Evolutionary conservation across 768 basidiomycete species (phyloP).

Genomic region (Kwoniella newhampshirensis): DNA sequence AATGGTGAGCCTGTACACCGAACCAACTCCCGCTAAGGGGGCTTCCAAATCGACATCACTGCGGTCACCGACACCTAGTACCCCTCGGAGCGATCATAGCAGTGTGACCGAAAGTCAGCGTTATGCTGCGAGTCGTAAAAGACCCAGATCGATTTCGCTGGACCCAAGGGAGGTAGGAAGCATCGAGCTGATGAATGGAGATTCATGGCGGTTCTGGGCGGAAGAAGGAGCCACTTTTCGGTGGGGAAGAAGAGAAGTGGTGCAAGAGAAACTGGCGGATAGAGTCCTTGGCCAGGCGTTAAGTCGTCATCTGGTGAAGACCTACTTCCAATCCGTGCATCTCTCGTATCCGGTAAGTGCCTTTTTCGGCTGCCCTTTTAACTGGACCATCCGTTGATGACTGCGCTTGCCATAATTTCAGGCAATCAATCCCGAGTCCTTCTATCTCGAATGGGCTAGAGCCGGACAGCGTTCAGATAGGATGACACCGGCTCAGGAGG

Average conservation of each 20-base stretch:
- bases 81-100: too few relatives aligned
- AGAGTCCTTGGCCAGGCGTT: slow-evolving; percentile 27
- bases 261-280: slow-evolving; percentile 33
- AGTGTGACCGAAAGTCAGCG: too few relatives aligned
- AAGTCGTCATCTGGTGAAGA: slow-evolving; percentile 32
- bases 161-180: neutral
- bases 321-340: slow-evolving; percentile 37
- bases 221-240: slow-evolving; percentile 1
- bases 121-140: neutral
- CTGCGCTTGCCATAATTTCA: slow-evolving; percentile 2
- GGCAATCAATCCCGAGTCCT: slow-evolving; percentile 34
- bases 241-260: slow-evolving; percentile 29
- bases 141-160: slow-evolving; percentile 1
- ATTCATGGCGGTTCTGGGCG: slow-evolving; percentile 24
- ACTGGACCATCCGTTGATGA: neutral
- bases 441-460: slow-evolving; percentile 37
- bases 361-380: too few relatives aligned
- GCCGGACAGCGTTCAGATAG: slow-evolving; percentile 33
- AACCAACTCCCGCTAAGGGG: too few relatives aligned
- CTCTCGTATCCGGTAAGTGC: slow-evolving; percentile 35
- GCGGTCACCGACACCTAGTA: too few relatives aligned
- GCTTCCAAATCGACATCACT: too few relatives aligned
- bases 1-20: too few relatives aligned
- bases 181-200: neutral
- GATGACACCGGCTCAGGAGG: slow-evolving; percentile 33